These are phyloP conservation scores for Ophiocordyceps camponoti-saundersi DNA, from an alignment of 2,329 filamentous ascomycete genomes.

Conservation along the genomic window DNA sequence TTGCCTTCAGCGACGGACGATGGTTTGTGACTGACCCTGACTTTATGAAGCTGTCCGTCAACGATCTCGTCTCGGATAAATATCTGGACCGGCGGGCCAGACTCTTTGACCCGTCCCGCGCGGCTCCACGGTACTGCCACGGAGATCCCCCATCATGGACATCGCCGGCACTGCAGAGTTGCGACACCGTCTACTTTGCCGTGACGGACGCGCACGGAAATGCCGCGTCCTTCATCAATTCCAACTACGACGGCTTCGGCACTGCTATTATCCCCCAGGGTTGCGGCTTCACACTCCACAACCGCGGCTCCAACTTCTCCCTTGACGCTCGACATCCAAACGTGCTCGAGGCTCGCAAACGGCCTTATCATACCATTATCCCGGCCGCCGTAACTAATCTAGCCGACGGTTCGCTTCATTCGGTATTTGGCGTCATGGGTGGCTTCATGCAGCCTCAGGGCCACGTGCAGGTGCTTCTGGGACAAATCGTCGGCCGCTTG, in stretches of 20 bases:
- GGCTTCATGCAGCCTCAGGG: slow-evolving; percentile 98
- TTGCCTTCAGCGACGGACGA: slow-evolving; percentile 74
- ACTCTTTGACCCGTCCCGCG: slow-evolving; percentile 38
- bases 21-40: slow-evolving; percentile 87
- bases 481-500: slow-evolving; percentile 67
- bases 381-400: slow-evolving; percentile 75
- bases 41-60: slow-evolving; percentile 48
- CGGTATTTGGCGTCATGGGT: slow-evolving; percentile 91
- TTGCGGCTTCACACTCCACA: slow-evolving; percentile 88
- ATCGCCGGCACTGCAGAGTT: slow-evolving; percentile 63
- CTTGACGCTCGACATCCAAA: slow-evolving; percentile 62
- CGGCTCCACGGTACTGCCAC: slow-evolving; percentile 45
- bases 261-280: slow-evolving; percentile 69
- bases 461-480: slow-evolving; percentile 82
- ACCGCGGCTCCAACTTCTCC: slow-evolving; percentile 76
- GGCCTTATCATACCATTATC: slow-evolving; percentile 97
- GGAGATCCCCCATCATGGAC: slow-evolving; percentile 33
- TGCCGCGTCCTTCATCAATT: slow-evolving; percentile 92
- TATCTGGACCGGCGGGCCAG: slow-evolving; percentile 58
- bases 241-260: slow-evolving; percentile 80
- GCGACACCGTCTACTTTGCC: slow-evolving; percentile 90
- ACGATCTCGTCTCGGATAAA: slow-evolving; percentile 49
- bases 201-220: slow-evolving; percentile 72
- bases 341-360: slow-evolving; percentile 59
- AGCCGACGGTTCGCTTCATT: slow-evolving; percentile 57